phyloP scores from a whole-genome alignment of 352 stramenopile genomes.

The Phytophthora sp. region DNA sequence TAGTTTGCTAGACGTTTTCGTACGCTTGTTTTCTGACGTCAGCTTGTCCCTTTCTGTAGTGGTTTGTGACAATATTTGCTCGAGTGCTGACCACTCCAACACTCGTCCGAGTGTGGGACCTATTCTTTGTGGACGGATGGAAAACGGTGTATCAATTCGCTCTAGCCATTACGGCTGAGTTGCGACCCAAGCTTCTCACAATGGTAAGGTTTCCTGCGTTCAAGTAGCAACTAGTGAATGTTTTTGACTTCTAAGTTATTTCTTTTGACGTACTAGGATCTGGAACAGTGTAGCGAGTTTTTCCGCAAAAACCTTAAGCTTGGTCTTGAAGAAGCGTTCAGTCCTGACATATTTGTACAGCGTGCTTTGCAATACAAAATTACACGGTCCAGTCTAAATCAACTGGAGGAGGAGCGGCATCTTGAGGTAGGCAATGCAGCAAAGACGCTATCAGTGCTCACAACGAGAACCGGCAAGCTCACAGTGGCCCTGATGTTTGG shows the following conservation, averaged over 20 bases:
- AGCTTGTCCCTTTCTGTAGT: conserved; percentile 39
- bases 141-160: conserved; percentile 78
- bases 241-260: too few relatives aligned
- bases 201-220: conserved; percentile 66
- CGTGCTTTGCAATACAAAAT: conserved; percentile 69
- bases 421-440: conserved; percentile 48
- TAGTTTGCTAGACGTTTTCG: neutral
- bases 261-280: conserved; percentile 61
- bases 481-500: too few relatives aligned
- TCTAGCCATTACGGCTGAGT: conserved; percentile 63
- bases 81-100: conserved; percentile 51
- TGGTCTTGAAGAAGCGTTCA: conserved; percentile 44
- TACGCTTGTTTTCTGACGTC: neutral
- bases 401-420: conserved; percentile 74
- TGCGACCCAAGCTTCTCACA: conserved; percentile 59
- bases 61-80: conserved; percentile 88
- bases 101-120: conserved; percentile 72
- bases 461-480: too few relatives aligned
- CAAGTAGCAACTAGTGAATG: too few relatives aligned
- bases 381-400: conserved; percentile 55
- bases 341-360: conserved; percentile 45
- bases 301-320: conserved; percentile 70
- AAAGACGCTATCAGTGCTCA: neutral
- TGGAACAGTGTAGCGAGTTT: conserved; percentile 79
- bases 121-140: conserved; percentile 80